Conservation (phyloP, 2,329 filamentous ascomycete genomes). For the Diaporthe citriasiana region DNA sequence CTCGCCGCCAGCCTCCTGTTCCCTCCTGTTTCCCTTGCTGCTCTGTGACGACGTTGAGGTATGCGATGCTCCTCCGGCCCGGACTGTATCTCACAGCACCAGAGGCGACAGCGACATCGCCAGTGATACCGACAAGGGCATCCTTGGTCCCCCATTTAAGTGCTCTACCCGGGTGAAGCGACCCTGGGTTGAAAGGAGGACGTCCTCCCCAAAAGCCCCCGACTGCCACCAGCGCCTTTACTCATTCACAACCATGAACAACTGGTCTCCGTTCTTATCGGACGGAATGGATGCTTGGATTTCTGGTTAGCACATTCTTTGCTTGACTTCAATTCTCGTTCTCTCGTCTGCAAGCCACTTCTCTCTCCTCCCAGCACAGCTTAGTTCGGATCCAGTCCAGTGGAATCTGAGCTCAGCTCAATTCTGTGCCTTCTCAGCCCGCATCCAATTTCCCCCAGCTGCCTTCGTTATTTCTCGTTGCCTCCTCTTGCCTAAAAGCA, state of each 20-base stretch:
- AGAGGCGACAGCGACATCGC: background rate
- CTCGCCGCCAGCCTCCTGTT: background rate
- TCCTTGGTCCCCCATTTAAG: constrained; percentile 7
- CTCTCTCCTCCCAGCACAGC: constrained; percentile 2
- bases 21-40: background rate
- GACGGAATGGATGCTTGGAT: constrained; percentile 35
- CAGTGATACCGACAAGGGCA: constrained; percentile 24
- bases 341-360: background rate
- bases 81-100: constrained; percentile 8
- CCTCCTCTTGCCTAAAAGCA: constrained; percentile 4
- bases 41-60: constrained; percentile 13
- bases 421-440: background rate
- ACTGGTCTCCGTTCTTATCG: constrained; percentile 28
- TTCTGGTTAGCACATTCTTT: constrained; percentile 34
- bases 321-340: background rate
- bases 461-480: constrained; percentile 18
- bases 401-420: background rate
- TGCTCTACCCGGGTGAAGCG: constrained; percentile 8
- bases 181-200: background rate
- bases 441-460: constrained; percentile 1
- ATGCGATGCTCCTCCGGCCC: constrained; percentile 22
- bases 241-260: constrained; percentile 14
- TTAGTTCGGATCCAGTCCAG: background rate
- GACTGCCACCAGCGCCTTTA: background rate
- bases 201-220: constrained; percentile 1